A percentile compares a stretch with the other conserved stretches of the same genome.
These are phyloP conservation scores for Phytophthora meadii DNA, from an alignment of 352 stramenopile species.

Conservation along the genomic window DNA sequence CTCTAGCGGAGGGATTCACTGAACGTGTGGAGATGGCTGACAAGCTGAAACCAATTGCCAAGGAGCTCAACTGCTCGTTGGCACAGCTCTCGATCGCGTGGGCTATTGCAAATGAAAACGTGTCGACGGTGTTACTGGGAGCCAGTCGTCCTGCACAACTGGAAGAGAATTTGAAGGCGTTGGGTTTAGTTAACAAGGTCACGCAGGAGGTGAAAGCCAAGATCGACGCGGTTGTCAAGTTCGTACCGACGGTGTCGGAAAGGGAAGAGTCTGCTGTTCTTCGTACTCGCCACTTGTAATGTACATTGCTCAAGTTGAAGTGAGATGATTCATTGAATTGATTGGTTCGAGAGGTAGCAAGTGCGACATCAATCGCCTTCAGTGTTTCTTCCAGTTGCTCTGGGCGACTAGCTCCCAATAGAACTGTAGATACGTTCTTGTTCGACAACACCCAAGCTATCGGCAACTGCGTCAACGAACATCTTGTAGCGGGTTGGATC, in stretches of 20 bases:
- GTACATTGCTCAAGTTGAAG: background rate
- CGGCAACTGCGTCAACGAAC: slow-evolving; percentile 8
- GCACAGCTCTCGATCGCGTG: slow-evolving; percentile 8
- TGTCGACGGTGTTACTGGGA: slow-evolving; percentile 5
- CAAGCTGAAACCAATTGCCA: slow-evolving; percentile 16
- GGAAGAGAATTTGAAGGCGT: slow-evolving; percentile 8
- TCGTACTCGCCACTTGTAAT: background rate
- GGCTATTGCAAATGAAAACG: slow-evolving; percentile 5
- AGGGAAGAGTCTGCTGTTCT: slow-evolving; percentile 1
- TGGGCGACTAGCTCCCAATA: no score
- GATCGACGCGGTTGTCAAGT: slow-evolving; percentile 1
- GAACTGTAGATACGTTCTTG: slow-evolving; percentile 12
- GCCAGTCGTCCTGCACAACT: slow-evolving; percentile 4
- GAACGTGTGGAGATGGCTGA: slow-evolving; percentile 15
- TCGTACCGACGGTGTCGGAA: background rate
- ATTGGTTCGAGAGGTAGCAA: background rate
- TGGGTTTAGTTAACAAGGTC: background rate
- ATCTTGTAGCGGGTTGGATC: background rate
- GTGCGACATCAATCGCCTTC: no score
- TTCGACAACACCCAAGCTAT: slow-evolving; percentile 14
- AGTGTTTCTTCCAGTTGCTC: no score
- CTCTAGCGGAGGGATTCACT: background rate
- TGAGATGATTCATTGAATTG: background rate
- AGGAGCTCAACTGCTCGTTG: slow-evolving; percentile 2
- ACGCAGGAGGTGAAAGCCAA: slow-evolving; percentile 7